Evolutionary conservation across 768 basidiomycete genomes (phyloP), one percentile per base, ranked within the genome.

Genomic region (Hygrophorus pudorinus): DNA sequence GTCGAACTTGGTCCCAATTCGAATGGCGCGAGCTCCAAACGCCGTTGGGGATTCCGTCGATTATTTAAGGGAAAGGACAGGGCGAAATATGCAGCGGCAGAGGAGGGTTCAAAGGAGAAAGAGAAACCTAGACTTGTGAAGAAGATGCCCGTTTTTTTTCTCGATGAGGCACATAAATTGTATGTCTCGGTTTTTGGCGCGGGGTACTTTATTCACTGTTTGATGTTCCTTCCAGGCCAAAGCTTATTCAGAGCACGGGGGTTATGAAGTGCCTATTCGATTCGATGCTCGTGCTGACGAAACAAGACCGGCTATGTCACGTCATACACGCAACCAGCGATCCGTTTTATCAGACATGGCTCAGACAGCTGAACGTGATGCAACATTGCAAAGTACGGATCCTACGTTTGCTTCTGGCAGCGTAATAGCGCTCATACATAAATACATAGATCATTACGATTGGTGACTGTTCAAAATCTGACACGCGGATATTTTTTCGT

Each of bases 151-250:
- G 83, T 85, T 44, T 32, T 90, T 46, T 84, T 90, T 57, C 76
- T 91, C 48, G 88, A 91, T 50, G 88, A 91, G 58, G 85, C 86
- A 1, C 88, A 91, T 56, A 85, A 82, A 59, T 62, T 89, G 80
- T 86, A 58, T 29, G 78, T 50, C 6, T 39, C 14, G 24, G 9
- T 8, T 42, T 13, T 10, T 14, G 13, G 6, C 11, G n/a, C n/a
- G n/a, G n/a, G n/a, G n/a, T n/a, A n/a, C n/a, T n/a, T 34, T 28
- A 9, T 16, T 43, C 8, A 16, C 6, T 11, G 20, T 12, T 1
- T 16, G 20, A 6, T 37, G 14, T 12, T 13, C 27, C 24, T 17
- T 24, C 16, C 54, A 89, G 79, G 38, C 85, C 85, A 0, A 72
- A 78, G 4, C 66, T 89, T 34, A 84, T 89, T 33, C 79, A 84